Base-by-base conservation (phyloP, 2,329 filamentous ascomycete genomes). In the Talaromyces sp. region DNA sequence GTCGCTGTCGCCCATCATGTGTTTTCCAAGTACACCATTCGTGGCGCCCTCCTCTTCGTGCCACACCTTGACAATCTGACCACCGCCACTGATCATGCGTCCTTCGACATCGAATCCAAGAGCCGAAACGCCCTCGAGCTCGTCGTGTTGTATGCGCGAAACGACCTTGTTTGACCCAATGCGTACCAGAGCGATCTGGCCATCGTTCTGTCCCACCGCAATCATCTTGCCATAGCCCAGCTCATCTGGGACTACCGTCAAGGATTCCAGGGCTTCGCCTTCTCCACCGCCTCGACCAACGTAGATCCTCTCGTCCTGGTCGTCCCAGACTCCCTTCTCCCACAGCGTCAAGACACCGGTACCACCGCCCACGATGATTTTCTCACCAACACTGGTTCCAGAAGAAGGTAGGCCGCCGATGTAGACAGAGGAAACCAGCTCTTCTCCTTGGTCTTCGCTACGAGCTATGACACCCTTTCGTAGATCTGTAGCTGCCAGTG, bases 321-420 rank as follows among this genome's bases (percentile, higher is more conserved):
- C 93, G 70, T 96, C 93, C 93, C 95, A 98, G 0, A 90, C 86
- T 0, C 93, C 93, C 66, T 89, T 89, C 74, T 99, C 93, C 93
- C 95, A 99, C 7, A 98, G 78, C 4, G 93, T 97, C 64, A 98
- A 74, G 1, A 97, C 86, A 3, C 95, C 95, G 49, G 85, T 88
- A 19, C 86, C 88, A 27, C 90, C 91, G 38, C 90, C 89, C 0
- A 92, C 90, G 2, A 95, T 75, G 3, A 95, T 82, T 71, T 89
- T 89, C 68, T 88, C 83, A 5, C 91, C 91, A 53, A 90, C 89
- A 68, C 86, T 88, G 7, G 82, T 82, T 31, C 83, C 84, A 43
- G 77, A 78, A 31, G 88, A 86, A 0, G 89, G 86, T 63, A 96
- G 77, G 0, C 92, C 92, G 0, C 87, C 84, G 19, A 98, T 86